Evolutionary conservation across 768 basidiomycete species (phyloP).

Genomic region (Tylopilus sp.): DNA sequence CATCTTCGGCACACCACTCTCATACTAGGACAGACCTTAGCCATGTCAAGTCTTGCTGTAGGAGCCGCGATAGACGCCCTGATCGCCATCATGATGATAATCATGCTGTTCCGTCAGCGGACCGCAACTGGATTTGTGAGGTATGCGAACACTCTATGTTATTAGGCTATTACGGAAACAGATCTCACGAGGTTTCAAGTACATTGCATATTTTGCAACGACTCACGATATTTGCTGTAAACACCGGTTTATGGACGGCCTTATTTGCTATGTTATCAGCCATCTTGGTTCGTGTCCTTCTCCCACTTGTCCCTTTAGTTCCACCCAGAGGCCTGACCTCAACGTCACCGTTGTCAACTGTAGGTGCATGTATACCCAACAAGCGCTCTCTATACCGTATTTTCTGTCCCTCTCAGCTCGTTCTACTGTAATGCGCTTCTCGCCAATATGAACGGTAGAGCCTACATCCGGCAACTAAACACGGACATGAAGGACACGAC

Average conservation of each 20-base stretch:
- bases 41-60: not conserved
- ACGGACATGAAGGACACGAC: not conserved
- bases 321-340: too few species aligned
- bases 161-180: too few species aligned
- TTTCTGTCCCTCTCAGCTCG: constrained; percentile 4
- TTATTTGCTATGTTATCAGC: constrained; percentile 27
- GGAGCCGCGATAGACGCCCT: constrained; percentile 4
- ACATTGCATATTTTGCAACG: constrained; percentile 4
- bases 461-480: not conserved
- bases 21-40: not conserved
- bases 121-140: not conserved
- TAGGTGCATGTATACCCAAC: not conserved
- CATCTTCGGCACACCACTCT: not conserved
- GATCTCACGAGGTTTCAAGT: not conserved
- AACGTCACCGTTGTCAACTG: not conserved
- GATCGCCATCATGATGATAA: constrained; percentile 8
- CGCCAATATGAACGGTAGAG: constrained; percentile 13
- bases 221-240: constrained; percentile 12
- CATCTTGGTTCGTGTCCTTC: constrained; percentile 6
- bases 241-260: constrained; percentile 45
- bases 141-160: not conserved
- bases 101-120: constrained; percentile 3
- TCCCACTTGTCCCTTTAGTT: not conserved
- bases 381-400: not conserved
- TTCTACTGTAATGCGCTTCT: constrained; percentile 18